Evolutionary conservation across 2,329 filamentous ascomycete species (phyloP), one percentile per base, ranked within the genome.

Genomic region (Cytospora leucostoma): DNA sequence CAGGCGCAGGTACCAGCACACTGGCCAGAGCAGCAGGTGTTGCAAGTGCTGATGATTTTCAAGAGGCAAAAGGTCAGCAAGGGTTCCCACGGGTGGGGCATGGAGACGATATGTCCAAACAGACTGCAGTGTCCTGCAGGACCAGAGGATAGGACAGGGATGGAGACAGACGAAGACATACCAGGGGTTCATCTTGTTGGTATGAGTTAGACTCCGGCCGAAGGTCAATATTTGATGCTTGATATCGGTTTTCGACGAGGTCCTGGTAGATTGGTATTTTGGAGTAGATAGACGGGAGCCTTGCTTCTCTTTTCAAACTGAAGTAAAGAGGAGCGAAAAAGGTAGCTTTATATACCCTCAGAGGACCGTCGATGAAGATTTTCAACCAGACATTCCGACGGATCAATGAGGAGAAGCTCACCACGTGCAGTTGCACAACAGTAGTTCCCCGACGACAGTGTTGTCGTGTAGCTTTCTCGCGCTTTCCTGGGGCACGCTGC

Each of bases 1-100:
- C 65, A 66, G 37, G 21, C 53, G 53, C 65, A 66, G 59, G 44
- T 44, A 5, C 54, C 57, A 37, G 51, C 40, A 50, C 62, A 66
- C 15, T 58, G 47, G 53, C 64, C 58, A 32, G 60, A 65, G 63
- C 62, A 66, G 65, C 65, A 66, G n/a, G 34, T 37, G 56, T 51
- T 62, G 56, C 62, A 66, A 44, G 59, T 19, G 55, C 65, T 64
- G 54, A 44, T 15, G 12, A 2, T 21, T 27, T 3, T 27, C 34
- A 47, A 54, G 17, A 21, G n/a, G 5, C 12, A 13, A 21, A 38
- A 57, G 47, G 53, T 65, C 38, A 63, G 63, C 57, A 58, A 32
- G 44, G 44, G n/a, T 53, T 12, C 19, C 8, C n/a, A 35, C 21
- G 34, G 13, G 38, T 50, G 19, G 32, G 55, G 15, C 8, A 10